Percentiles rank a stretch among this genome's conserved stretches.
Conservation (phyloP, 1,284 basidiomycete species). For the Inonotus obliquus region DNA sequence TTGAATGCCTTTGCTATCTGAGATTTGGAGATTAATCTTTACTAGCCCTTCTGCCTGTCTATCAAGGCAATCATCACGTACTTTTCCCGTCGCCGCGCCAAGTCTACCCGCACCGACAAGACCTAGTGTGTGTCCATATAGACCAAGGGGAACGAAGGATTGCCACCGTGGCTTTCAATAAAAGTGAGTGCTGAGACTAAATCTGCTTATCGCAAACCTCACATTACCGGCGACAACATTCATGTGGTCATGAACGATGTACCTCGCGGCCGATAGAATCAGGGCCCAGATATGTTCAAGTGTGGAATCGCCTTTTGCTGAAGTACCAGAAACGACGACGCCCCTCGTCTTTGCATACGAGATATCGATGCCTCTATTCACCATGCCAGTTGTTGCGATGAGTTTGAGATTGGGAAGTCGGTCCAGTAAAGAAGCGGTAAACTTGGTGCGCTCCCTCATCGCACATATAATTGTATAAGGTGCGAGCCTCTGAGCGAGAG, state of each 20-base stretch:
- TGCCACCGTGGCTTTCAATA: constrained; percentile 50
- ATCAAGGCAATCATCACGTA: constrained; percentile 23
- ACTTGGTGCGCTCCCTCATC: constrained; percentile 64
- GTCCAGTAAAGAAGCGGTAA: constrained; percentile 44
- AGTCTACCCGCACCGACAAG: constrained; percentile 56
- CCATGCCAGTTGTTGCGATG: constrained; percentile 52
- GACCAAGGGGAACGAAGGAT: constrained; percentile 44
- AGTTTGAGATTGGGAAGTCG: constrained; percentile 53
- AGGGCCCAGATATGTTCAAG: constrained; percentile 66
- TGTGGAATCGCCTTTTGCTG: constrained; percentile 38
- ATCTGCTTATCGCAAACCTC: constrained; percentile 20
- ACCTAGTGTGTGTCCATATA: constrained; percentile 52
- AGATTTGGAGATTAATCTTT: constrained; percentile 5
- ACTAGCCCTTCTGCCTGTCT: not conserved
- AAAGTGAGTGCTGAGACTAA: constrained; percentile 28
- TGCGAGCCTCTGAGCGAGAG: constrained; percentile 43
- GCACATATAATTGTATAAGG: constrained; percentile 56
- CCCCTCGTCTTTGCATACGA: constrained; percentile 44
- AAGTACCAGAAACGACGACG: constrained; percentile 55
- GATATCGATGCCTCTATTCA: constrained; percentile 48
- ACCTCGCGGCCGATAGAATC: constrained; percentile 50
- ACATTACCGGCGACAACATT: constrained; percentile 25
- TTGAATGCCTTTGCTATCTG: constrained; percentile 56
- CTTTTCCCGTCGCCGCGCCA: constrained; percentile 44
- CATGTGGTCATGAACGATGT: constrained; percentile 47